Conservation (phyloP, 1,284 basidiomycete genomes). For the Sanghuangporus baumii region DNA sequence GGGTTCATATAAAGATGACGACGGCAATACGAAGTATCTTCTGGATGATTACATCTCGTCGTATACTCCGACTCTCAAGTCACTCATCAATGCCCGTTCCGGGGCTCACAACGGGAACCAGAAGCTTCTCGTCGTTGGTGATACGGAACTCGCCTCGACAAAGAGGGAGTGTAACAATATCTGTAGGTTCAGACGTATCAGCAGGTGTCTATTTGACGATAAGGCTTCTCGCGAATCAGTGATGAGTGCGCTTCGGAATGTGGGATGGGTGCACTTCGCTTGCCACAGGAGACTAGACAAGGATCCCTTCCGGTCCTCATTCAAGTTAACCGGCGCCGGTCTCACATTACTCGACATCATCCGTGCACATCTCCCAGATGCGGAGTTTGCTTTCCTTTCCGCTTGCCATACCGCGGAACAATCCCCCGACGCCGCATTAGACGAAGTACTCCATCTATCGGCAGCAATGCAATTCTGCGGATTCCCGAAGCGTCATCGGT, state of each 20-base stretch:
- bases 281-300: not conserved
- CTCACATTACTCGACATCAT: conserved; percentile 27
- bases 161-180: not conserved
- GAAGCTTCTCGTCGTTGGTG: not conserved
- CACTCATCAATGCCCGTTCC: conserved; percentile 25
- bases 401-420: conserved; percentile 26
- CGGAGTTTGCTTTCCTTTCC: conserved; percentile 33
- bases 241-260: not conserved
- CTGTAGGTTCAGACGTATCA: too few relatives aligned
- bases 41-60: conserved; percentile 32
- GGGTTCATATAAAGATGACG: not conserved
- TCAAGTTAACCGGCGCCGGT: not conserved
- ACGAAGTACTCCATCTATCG: conserved; percentile 32
- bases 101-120: not conserved
- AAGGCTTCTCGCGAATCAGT: not conserved
- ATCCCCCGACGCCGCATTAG: conserved; percentile 12
- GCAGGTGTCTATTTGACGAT: too few relatives aligned
- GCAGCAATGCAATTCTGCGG: conserved; percentile 31
- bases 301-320: not conserved
- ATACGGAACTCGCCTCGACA: not conserved
- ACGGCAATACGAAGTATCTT: conserved; percentile 14
- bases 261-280: not conserved
- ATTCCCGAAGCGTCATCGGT: conserved; percentile 32
- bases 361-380: conserved; percentile 21
- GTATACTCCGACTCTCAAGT: conserved; percentile 32